Base-by-base conservation (phyloP, 306 rosid species). In the Dryas alaskensis region DNA sequence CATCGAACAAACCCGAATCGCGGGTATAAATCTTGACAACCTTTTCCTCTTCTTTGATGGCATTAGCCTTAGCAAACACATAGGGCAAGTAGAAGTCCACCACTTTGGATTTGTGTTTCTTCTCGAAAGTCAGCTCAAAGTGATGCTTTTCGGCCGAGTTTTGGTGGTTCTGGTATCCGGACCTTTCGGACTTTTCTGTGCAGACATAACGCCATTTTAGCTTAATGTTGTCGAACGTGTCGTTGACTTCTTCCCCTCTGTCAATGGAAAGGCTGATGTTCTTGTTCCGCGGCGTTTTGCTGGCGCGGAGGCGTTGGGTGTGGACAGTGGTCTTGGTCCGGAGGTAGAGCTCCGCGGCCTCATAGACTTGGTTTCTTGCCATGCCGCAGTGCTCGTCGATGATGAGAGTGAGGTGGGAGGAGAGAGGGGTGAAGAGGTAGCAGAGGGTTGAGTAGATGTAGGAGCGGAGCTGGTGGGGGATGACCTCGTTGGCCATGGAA, bases 291-390 rank as follows among this genome's bases (percentile, higher is more conserved):
- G 27, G 79, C 60, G 68, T 60, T 46, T 81, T 80, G 59, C 73
- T 19, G 73, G 67, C 76, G 7, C 65, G 80, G 55, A 81, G 76
- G 17, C 79, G 53, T 0, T 76, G 42, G 9, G 82, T 71, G 50
- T 43, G 1, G 27, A 80, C 53, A 55, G 49, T 54, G 60, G 79
- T 48, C 77, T 72, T 81, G 55, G 86, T 79, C 17, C 65, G 47
- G 68, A 81, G 82, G 61, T 81, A 81, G 58, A 69, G 8, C 45
- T 73, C 76, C 2, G 84, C 80, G 6, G 80, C 84, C 7, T 81
- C 80, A 12, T 43, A 85, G 79, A 79, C 65, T 12, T 84, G 80
- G 84, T 81, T 79, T 4, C 49, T 72, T 11, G 63, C 5, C 80
- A 79, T 65, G 69, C 82, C 80, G 2, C 61, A 72, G 49, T 6